Evolutionary conservation across 371 early-diverging fungal species (phyloP), one percentile per base, ranked within the genome.

Genomic region (Phascolomyces articulosus): DNA sequence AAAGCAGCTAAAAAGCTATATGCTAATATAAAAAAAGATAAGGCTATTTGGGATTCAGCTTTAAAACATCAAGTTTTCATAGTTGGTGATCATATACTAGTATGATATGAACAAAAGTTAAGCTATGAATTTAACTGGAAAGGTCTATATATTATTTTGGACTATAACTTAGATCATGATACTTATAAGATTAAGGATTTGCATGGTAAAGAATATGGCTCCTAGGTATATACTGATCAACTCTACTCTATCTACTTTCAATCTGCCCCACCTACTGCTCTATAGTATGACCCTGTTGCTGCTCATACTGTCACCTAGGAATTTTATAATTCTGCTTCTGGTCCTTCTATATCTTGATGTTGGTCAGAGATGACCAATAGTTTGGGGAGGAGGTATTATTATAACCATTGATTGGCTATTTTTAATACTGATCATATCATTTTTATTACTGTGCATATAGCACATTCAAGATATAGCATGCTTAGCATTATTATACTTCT

Each of bases 41-140:
- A 74, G 47, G 64, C 13, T 3, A 16, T 57, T 3, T 74, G 71
- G 71, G 70, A 70, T 56, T 48, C 66, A 0, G 34, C 27, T 1
- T 31, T 70, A 2, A 40, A 57, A 27, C 40, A 16, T 4, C 51
- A 55, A 28, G 28, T n/a, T 11, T 68, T 68, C 16, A n/a, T 51
- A 16, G 41, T 61, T 51, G 69, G 69, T 48, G 60, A 69, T 34
- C 40, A 58, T 10, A 65, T 69, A 1, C 29, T 60, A 7, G 7
- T 69, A 27, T 53, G 54, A 2, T 29, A 58, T 11, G 62, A 69
- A 53, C 34, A 49, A 8, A 41, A 41, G 2, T n/a, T 38, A 41
- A 54, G 65, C 20, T 29, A 64, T 3, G 63, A 67, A 23, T 55
- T 9, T 10, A 49, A 51, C 44, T 67, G 59, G 59, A 58, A 41